Evolutionary conservation across 768 basidiomycete species (phyloP), one percentile per base, ranked within the genome.

Genomic region (Sarcodon sp.): DNA sequence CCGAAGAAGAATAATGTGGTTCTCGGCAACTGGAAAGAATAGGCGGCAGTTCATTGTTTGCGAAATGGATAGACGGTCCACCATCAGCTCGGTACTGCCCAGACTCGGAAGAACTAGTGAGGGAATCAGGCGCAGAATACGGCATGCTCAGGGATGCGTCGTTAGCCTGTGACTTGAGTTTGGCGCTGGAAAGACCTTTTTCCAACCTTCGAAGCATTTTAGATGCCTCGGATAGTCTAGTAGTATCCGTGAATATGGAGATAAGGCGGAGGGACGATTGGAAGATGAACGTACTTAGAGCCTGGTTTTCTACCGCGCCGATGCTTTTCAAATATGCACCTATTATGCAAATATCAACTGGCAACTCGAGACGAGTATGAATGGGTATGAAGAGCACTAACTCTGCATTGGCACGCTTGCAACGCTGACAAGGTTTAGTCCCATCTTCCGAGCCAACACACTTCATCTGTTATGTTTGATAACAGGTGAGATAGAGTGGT

Each of bases 371-470:
- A 50, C 33, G 39, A 51, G 43, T 27, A 32, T 7, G 34, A 6
- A 34, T 33, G 13, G 35, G 33, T 6, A 16, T 35, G 45, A 45
- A 51, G 47, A 43, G 36, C 46, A 71, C 78, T 52, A 61, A 83
- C 83, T 86, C 79, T 45, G 79, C 77, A 54, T 81, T 82, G 33
- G 84, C 79, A 50, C 87, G 81, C 59, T 77, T 82, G 66, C 87
- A 91, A 45, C 87, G 81, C 61, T 90, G 86, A 61, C 87, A 91
- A 32, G 75, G 77, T 56, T 79, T 80, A 52, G 77, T 72, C 50
- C 87, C 86, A 57, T 90, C 87, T 61, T 91, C 87, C 45, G 88
- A 83, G 41, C 86, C 87, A 50, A 90, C 87, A 57, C 87, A 91
- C 63, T 89, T 88, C 87, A 91, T 91, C 87, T 90, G 55, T 27